These are phyloP conservation scores for Allium sativum DNA, from an alignment of 106 monocot species.

Conservation along the genomic window DNA sequence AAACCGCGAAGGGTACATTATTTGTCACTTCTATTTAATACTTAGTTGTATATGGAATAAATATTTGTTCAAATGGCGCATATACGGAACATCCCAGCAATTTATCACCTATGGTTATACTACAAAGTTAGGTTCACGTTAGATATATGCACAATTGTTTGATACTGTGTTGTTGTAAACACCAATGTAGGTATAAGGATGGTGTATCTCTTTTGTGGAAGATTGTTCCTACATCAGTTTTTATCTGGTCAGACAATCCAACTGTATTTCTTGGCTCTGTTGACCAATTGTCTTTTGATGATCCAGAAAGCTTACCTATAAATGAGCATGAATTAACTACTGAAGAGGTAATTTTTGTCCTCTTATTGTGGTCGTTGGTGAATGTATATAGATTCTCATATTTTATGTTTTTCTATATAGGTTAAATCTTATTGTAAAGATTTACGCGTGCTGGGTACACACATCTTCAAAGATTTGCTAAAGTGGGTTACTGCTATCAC, in stretches of 20 bases:
- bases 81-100: no score
- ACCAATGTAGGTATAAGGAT: slow-evolving; percentile 67
- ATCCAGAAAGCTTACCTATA: slow-evolving; percentile 48
- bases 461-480: slow-evolving; percentile 88
- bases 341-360: slow-evolving; percentile 68
- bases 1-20: slow-evolving; percentile 78
- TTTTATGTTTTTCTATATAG: no score
- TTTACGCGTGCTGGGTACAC: slow-evolving; percentile 68
- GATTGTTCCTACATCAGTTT: slow-evolving; percentile 64
- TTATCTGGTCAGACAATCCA: slow-evolving; percentile 81
- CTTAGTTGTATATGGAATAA: no score
- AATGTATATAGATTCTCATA: no score
- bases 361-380: neutral
- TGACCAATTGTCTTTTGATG: slow-evolving; percentile 74
- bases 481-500: slow-evolving; percentile 26
- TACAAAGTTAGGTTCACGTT: no score
- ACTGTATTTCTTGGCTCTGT: slow-evolving; percentile 78
- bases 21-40: no score
- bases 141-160: no score
- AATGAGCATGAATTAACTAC: slow-evolving; percentile 70
- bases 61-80: no score
- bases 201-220: slow-evolving; percentile 70
- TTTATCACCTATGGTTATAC: no score
- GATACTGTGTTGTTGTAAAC: no score
- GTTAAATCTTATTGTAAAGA: no score